Percentiles rank a stretch among this genome's conserved stretches.
Evolutionary conservation across 495 filamentous ascomycete species (phyloP).

Genomic region (Bryoglossum gracile): DNA sequence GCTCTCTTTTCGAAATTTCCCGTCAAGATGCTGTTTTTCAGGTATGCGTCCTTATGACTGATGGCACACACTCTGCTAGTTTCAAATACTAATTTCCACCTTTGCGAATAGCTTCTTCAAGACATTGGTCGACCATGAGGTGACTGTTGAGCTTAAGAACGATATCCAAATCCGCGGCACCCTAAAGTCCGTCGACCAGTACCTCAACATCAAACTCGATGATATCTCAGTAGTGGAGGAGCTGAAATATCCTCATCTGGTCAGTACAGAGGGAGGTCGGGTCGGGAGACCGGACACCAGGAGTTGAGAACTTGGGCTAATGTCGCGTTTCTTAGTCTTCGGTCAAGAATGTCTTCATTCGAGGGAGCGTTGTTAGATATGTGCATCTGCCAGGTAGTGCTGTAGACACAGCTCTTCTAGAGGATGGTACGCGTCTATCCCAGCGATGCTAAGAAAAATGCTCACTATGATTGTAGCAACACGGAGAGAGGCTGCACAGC

Average conservation of each 20-base stretch:
- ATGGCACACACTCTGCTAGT: neutral
- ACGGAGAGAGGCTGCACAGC: constrained; percentile 25
- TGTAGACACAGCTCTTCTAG: constrained; percentile 83
- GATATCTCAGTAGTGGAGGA: constrained; percentile 89
- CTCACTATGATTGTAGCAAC: constrained; percentile 11
- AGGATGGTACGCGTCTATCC: constrained; percentile 62
- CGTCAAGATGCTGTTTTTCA: constrained; percentile 26
- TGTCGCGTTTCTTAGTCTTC: constrained; percentile 46
- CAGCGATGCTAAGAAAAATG: neutral
- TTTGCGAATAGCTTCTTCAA: constrained; percentile 81
- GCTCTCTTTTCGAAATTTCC: too few species aligned
- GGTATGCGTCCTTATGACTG: constrained; percentile 12
- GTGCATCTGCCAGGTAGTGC: constrained; percentile 83
- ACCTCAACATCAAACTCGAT: constrained; percentile 97
- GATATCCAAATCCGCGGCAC: constrained; percentile 93
- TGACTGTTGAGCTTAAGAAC: constrained; percentile 97
- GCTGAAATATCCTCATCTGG: constrained; percentile 84
- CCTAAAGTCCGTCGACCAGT: constrained; percentile 95
- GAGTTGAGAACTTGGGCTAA: constrained; percentile 2
- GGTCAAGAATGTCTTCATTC: constrained; percentile 98
- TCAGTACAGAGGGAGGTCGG: too few species aligned
- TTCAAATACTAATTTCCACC: constrained; percentile 6
- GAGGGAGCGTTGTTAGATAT: constrained; percentile 93
- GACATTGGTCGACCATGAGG: constrained; percentile 93
- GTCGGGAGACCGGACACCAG: neutral